These are phyloP conservation scores for Ophiostoma perfectum DNA, from an alignment of 2,329 filamentous ascomycete genomes.

Conservation along the genomic window DNA sequence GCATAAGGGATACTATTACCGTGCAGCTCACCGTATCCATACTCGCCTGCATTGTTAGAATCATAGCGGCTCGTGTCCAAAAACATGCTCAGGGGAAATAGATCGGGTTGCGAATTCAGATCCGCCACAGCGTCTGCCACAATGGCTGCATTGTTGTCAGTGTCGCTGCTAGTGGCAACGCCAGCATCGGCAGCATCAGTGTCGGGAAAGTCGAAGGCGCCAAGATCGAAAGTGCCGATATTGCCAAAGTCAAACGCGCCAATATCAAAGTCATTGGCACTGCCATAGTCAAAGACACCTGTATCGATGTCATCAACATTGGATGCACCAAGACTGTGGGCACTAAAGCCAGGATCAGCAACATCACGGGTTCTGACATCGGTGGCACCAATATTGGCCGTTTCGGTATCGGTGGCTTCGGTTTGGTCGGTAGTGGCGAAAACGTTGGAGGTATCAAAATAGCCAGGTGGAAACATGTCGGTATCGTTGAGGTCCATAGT, in stretches of 20 bases:
- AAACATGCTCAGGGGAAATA: not conserved
- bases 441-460: not conserved
- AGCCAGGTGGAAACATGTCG: not conserved
- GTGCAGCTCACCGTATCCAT: not conserved
- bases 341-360: not conserved
- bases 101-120: not conserved
- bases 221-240: not conserved
- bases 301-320: not conserved
- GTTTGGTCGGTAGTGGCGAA: not conserved
- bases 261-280: not conserved
- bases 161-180: not conserved
- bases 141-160: not conserved
- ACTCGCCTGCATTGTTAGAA: not conserved
- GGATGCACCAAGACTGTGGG: not conserved
- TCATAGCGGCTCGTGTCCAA: not conserved
- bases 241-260: not conserved
- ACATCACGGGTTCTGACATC: not conserved
- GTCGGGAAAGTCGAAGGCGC: not conserved
- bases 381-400: no score
- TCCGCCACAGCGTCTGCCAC: not conserved
- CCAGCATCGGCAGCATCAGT: not conserved
- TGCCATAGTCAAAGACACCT: not conserved
- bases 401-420: not conserved
- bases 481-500: not conserved
- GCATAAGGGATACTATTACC: no score